Evolutionary conservation across 441 rosid genomes (phyloP).

Genomic region (Pelargonium fulgidum): DNA sequence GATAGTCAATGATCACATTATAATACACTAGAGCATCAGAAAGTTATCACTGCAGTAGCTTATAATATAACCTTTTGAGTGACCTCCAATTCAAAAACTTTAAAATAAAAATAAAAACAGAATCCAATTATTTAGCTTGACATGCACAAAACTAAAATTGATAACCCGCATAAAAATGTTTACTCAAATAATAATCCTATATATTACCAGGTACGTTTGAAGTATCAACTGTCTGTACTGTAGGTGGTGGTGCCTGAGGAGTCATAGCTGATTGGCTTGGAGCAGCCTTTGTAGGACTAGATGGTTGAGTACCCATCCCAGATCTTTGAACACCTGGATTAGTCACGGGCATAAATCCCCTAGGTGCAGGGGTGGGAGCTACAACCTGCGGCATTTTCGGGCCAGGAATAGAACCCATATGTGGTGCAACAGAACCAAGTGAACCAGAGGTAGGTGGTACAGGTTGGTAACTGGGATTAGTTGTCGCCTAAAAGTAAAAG

Average conservation of each 20-base stretch:
- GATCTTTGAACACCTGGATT: constrained; percentile 63
- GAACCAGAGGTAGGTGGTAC: constrained; percentile 48
- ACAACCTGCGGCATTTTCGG: constrained; percentile 50
- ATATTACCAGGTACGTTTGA: constrained; percentile 81
- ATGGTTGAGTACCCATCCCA: constrained; percentile 60
- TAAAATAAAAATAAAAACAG: neutral
- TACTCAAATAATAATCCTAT: neutral
- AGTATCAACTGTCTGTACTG: constrained; percentile 84
- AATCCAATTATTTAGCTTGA: neutral
- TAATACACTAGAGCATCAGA: neutral
- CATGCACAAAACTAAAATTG: constrained; percentile 1
- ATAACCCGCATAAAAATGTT: neutral
- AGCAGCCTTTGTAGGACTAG: constrained; percentile 59
- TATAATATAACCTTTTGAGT: neutral
- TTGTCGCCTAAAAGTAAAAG: constrained; percentile 42
- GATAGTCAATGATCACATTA: neutral
- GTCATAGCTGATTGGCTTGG: constrained; percentile 46
- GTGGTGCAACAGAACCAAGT: constrained; percentile 25
- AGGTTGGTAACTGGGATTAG: constrained; percentile 46
- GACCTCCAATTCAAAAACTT: neutral
- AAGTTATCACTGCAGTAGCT: neutral
- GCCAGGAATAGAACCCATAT: constrained; percentile 46
- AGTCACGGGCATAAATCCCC: constrained; percentile 63
- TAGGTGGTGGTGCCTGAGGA: constrained; percentile 80
- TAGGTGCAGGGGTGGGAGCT: constrained; percentile 48